phyloP scores from a whole-genome alignment of 2,329 filamentous ascomycete genomes.

The Ophiostoma tasmaniense region DNA sequence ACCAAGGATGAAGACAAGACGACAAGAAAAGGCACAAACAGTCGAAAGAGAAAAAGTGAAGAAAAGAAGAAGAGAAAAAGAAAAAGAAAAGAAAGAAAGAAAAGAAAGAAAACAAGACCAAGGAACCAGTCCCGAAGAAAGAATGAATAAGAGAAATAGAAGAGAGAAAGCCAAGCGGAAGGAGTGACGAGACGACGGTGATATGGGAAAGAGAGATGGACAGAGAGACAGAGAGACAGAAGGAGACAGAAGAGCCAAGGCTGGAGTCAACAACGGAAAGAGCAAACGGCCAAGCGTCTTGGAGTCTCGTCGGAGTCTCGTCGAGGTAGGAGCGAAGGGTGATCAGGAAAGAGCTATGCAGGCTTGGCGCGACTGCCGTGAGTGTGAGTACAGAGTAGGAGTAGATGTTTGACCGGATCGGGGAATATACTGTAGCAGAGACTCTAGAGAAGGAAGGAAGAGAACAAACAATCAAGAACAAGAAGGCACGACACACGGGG shows the following conservation, averaged over 20 bases:
- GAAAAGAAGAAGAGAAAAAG: background rate
- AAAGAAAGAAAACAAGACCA: background rate
- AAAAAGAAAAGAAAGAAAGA: background rate
- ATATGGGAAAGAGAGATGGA: background rate
- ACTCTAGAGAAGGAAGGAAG: background rate
- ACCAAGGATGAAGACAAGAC: constrained; percentile 4
- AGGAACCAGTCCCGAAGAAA: background rate
- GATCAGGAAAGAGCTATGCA: constrained; percentile 9
- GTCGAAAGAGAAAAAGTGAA: background rate
- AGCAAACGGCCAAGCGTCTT: constrained; percentile 16
- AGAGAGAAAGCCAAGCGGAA: background rate
- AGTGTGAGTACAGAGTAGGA: background rate
- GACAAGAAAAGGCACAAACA: background rate
- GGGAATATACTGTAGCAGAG: background rate
- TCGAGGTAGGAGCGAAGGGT: constrained; percentile 11
- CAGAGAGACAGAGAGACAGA: background rate
- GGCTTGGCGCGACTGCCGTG: too few species aligned
- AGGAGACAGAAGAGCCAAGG: background rate
- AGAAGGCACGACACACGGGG: background rate
- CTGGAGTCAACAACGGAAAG: background rate
- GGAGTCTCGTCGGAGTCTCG: constrained; percentile 12
- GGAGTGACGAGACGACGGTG: background rate
- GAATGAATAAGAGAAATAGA: background rate
- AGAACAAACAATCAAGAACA: background rate
- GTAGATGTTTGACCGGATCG: background rate